A percentile compares a stretch with the other conserved stretches of the same genome.
Evolutionary conservation across 441 rosid species (phyloP).

Genomic region (Rhodomyrtus psidioides): DNA sequence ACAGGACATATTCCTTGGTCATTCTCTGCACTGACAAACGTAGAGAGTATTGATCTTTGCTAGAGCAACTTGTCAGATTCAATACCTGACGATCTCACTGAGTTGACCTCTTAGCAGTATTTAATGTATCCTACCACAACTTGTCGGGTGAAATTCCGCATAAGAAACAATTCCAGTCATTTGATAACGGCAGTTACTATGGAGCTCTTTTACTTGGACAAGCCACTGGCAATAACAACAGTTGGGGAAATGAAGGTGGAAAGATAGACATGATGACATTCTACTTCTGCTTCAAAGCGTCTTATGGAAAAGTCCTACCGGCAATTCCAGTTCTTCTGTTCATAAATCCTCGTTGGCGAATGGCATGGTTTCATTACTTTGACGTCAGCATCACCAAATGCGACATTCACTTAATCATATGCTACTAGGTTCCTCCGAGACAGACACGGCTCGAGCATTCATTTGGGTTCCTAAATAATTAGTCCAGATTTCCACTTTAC

Average conservation of each 20-base stretch:
- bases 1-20: background rate
- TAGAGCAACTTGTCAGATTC: background rate
- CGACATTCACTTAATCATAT: background rate
- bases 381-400: background rate
- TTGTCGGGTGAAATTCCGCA: background rate
- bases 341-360: background rate
- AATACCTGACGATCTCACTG: rapidly evolving
- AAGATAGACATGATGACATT: background rate
- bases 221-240: background rate
- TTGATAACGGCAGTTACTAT: background rate
- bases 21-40: background rate
- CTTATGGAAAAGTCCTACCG: background rate
- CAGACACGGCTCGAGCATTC: background rate
- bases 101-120: background rate
- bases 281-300: background rate
- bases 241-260: background rate
- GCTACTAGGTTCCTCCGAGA: background rate
- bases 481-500: background rate
- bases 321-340: background rate
- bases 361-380: background rate
- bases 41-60: background rate
- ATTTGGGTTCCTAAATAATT: background rate
- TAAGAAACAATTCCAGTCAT: background rate
- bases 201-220: background rate
- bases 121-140: background rate